Conservation (phyloP, 192 early-diverging fungal genomes). For the Jimgerdemannia flammicorona region DNA sequence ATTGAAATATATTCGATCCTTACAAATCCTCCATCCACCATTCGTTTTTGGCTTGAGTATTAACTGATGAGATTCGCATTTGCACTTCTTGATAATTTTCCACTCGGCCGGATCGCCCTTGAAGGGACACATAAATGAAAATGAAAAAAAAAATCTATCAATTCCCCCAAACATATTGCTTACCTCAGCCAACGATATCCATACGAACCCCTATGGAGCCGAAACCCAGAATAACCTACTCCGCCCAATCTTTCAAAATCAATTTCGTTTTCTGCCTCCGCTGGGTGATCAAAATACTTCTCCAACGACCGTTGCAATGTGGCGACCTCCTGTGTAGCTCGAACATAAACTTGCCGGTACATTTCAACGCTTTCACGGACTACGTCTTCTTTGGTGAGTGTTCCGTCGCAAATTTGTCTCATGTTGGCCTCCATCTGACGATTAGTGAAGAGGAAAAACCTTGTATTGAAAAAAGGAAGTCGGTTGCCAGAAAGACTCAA, state of each 20-base stretch:
- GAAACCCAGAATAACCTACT: background rate
- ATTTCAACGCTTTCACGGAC: slow-evolving; percentile 58
- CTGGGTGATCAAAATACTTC: slow-evolving; percentile 28
- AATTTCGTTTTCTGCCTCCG: background rate
- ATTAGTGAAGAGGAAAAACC: slow-evolving; percentile 5
- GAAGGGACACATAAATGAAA: background rate
- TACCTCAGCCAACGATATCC: too few species aligned
- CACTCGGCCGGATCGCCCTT: background rate
- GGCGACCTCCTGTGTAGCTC: slow-evolving; percentile 39
- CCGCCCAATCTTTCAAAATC: background rate
- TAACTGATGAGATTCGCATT: slow-evolving; percentile 11
- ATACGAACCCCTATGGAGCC: too few species aligned
- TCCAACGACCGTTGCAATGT: slow-evolving; percentile 43
- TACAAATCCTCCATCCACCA: slow-evolving; percentile 15
- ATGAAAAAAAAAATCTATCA: background rate
- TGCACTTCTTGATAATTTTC: background rate
- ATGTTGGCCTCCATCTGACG: slow-evolving; percentile 77
- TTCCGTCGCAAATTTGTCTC: slow-evolving; percentile 67
- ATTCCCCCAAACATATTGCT: too few species aligned
- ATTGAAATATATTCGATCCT: background rate
- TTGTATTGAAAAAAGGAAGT: slow-evolving; percentile 4
- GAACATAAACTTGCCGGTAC: slow-evolving; percentile 71
- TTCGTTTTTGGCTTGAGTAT: slow-evolving; percentile 1
- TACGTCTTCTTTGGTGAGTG: slow-evolving; percentile 61
- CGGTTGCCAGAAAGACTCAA: background rate